Percentiles rank a stretch among this genome's conserved stretches.
Evolutionary conservation across 495 filamentous ascomycete species (phyloP).

Genomic region (Penicillium subrubescens): DNA sequence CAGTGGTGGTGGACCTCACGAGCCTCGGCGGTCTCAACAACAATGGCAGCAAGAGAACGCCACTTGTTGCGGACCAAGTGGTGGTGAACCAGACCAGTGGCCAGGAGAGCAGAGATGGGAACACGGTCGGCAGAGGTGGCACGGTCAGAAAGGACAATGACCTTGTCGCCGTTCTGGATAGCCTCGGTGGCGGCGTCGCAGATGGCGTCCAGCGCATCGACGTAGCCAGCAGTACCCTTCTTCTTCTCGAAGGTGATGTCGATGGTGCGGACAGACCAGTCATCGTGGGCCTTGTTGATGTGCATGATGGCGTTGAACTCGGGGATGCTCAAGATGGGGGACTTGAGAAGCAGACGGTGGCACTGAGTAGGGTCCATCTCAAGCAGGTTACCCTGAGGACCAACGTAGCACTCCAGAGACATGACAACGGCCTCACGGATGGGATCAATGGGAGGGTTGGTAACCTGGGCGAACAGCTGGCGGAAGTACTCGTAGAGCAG

Average conservation of each 20-base stretch:
- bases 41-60: conserved; percentile 84
- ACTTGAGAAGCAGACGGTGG: conserved; percentile 81
- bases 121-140: conserved; percentile 83
- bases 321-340: conserved; percentile 86
- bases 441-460: conserved; percentile 97
- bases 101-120: conserved; percentile 84
- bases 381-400: conserved; percentile 94
- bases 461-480: conserved; percentile 98
- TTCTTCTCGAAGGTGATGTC: conserved; percentile 94
- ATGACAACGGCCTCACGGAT: conserved; percentile 99
- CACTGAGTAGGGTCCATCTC: conserved; percentile 94
- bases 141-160: conserved; percentile 91
- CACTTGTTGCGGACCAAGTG: conserved; percentile 97
- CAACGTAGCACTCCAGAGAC: conserved; percentile 97
- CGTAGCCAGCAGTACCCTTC: conserved; percentile 83
- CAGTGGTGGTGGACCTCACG: conserved; percentile 99
- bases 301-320: conserved; percentile 91
- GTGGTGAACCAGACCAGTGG: conserved; percentile 94
- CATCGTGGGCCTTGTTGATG: conserved; percentile 70
- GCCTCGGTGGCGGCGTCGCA: conserved; percentile 84
- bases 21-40: conserved; percentile 94
- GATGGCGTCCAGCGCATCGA: conserved; percentile 86
- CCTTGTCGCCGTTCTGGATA: conserved; percentile 80
- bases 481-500: conserved; percentile 98
- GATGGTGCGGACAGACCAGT: conserved; percentile 92